Conservation (phyloP, 2,329 filamentous ascomycete genomes). For the Didymella keratinophila region DNA sequence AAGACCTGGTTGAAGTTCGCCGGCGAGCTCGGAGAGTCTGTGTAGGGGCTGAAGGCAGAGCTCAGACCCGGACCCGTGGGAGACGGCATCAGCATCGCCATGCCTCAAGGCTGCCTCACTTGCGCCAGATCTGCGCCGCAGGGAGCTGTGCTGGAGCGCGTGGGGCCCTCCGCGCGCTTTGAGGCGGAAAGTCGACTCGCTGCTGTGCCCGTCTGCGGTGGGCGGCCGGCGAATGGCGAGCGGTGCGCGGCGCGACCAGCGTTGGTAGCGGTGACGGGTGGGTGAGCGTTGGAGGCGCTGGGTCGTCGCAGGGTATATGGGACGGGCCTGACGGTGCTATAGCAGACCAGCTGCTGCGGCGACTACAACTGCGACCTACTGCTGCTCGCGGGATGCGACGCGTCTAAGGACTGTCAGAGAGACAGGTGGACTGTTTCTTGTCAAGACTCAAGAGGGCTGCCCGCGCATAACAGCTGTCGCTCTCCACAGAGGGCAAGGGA, state of each 20-base stretch:
- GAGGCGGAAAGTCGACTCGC: constrained; percentile 19
- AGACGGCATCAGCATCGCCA: constrained; percentile 57
- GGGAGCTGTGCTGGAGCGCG: constrained; percentile 18
- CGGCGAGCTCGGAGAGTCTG: constrained; percentile 60
- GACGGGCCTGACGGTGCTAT: constrained; percentile 22
- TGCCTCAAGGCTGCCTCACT: constrained; percentile 36
- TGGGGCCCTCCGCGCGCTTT: constrained; percentile 20
- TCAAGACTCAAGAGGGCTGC: constrained; percentile 11
- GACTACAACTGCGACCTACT: not conserved
- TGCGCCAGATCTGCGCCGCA: constrained; percentile 40
- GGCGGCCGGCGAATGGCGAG: constrained; percentile 33
- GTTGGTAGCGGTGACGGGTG: constrained; percentile 29
- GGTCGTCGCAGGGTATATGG: constrained; percentile 26
- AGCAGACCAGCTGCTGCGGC: constrained; percentile 36
- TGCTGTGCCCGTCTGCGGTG: constrained; percentile 2
- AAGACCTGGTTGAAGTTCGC: constrained; percentile 54
- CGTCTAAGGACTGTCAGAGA: constrained; percentile 5
- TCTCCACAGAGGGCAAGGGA: constrained; percentile 8
- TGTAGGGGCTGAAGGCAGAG: constrained; percentile 60
- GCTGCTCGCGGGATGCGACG: constrained; percentile 4
- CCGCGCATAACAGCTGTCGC: constrained; percentile 19
- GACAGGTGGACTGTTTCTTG: not conserved
- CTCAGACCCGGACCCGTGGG: constrained; percentile 46
- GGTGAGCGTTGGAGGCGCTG: constrained; percentile 28
- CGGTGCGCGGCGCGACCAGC: constrained; percentile 31